These are phyloP conservation scores for Phytopythium kandeliae DNA, from an alignment of 352 stramenopile species.

Conservation along the genomic window DNA sequence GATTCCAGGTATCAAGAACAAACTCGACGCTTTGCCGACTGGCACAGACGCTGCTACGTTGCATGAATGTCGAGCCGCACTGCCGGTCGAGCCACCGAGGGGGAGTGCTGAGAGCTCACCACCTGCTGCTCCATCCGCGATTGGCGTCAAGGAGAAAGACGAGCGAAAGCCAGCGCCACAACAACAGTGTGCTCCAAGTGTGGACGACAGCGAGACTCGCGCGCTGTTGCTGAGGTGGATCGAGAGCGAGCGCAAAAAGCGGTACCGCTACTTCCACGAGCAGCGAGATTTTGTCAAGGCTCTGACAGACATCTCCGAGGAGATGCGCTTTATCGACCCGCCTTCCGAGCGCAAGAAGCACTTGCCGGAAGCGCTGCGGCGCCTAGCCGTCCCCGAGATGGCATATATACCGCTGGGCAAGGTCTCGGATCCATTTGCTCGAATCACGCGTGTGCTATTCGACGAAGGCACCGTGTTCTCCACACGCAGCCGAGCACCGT, in stretches of 20 bases:
- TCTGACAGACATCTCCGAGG: slow-evolving; percentile 66
- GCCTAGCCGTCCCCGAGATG: slow-evolving; percentile 54
- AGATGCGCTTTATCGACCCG: slow-evolving; percentile 59
- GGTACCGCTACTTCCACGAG: slow-evolving; percentile 78
- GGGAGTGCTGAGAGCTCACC: no score
- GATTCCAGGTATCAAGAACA: slow-evolving; percentile 54
- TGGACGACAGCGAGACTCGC: slow-evolving; percentile 24
- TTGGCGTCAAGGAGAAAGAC: background rate
- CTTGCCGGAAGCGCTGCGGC: slow-evolving; percentile 36
- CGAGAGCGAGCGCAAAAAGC: slow-evolving; percentile 69
- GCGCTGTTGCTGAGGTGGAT: slow-evolving; percentile 70
- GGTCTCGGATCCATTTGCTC: slow-evolving; percentile 62
- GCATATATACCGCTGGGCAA: slow-evolving; percentile 70
- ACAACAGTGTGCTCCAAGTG: background rate
- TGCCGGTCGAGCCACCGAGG: background rate
- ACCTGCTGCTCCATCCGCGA: slow-evolving; percentile 5
- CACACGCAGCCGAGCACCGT: slow-evolving; percentile 69
- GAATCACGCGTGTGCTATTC: slow-evolving; percentile 55
- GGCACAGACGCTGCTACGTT: background rate
- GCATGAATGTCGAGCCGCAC: background rate
- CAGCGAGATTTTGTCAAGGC: slow-evolving; percentile 71
- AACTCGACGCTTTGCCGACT: slow-evolving; percentile 25
- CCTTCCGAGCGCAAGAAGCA: slow-evolving; percentile 60
- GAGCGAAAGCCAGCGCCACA: background rate
- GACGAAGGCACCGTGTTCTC: slow-evolving; percentile 80